phyloP scores from a whole-genome alignment of 2,329 filamentous ascomycete genomes.

The Pyrenophora tritici-repentis region DNA sequence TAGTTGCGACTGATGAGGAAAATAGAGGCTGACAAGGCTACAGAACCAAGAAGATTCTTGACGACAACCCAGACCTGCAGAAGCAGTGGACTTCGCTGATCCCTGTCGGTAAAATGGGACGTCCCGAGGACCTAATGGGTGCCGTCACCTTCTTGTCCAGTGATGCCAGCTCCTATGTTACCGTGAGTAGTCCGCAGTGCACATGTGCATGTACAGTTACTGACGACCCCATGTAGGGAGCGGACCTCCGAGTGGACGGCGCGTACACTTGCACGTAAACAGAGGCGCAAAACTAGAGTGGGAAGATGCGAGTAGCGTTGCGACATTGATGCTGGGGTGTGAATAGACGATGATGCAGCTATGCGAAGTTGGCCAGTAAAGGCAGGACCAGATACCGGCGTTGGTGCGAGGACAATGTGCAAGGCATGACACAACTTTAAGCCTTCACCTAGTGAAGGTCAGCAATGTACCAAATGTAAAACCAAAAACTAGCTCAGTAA shows the following conservation, averaged over 20 bases:
- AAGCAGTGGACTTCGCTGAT: constrained; percentile 91
- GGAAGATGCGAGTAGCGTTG: not conserved
- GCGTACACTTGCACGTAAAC: constrained; percentile 79
- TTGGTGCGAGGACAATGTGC: not conserved
- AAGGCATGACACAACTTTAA: not conserved
- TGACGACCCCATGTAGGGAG: constrained; percentile 53
- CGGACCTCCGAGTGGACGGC: constrained; percentile 81
- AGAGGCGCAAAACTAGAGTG: no score
- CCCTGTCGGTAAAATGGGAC: constrained; percentile 90
- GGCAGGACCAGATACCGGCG: not conserved
- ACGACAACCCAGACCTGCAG: constrained; percentile 88
- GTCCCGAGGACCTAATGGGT: constrained; percentile 90
- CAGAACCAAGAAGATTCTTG: constrained; percentile 90
- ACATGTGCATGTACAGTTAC: constrained; percentile 23
- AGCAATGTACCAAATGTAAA: not conserved
- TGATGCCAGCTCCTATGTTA: constrained; percentile 63
- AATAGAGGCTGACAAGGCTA: constrained; percentile 17
- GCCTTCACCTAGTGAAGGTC: not conserved
- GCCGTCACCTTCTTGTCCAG: constrained; percentile 85
- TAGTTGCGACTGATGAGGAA: not conserved
- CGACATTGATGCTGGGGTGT: not conserved
- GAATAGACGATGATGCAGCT: not conserved
- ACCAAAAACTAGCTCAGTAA: not conserved
- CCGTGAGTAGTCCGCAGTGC: constrained; percentile 21
- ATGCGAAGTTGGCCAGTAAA: not conserved